Percentiles rank a stretch among this genome's conserved stretches.
phyloP scores from a whole-genome alignment of 2,329 filamentous ascomycete genomes.

The Neospermospora avenae region DNA sequence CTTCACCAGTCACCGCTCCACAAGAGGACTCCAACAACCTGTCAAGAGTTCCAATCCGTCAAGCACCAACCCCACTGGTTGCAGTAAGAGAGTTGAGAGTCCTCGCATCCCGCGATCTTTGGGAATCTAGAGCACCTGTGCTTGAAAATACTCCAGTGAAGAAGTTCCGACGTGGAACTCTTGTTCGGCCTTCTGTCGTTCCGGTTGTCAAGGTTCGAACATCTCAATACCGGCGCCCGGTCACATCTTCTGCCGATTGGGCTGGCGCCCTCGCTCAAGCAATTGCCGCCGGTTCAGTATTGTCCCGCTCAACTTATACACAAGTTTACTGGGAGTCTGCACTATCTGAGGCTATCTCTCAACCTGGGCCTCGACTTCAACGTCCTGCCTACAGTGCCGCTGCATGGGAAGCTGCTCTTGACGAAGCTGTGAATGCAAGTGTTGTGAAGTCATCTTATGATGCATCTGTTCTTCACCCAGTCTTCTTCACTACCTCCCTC shows the following conservation, averaged over 20 bases:
- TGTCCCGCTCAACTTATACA: constrained; percentile 7
- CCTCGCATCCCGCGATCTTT: constrained; percentile 27
- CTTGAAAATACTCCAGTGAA: constrained; percentile 17
- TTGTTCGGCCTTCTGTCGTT: neutral
- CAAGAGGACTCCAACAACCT: constrained; percentile 16
- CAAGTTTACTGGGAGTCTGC: constrained; percentile 24
- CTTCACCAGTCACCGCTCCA: constrained; percentile 13
- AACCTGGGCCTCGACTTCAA: constrained; percentile 14
- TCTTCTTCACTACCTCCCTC: constrained; percentile 24
- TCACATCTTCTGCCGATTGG: constrained; percentile 24
- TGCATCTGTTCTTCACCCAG: constrained; percentile 23
- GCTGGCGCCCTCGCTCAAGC: constrained; percentile 28
- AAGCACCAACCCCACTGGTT: constrained; percentile 14
- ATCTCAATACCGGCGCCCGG: constrained; percentile 18
- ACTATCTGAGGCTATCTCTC: constrained; percentile 18
- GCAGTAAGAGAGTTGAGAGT: constrained; percentile 29
- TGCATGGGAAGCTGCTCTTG: constrained; percentile 24
- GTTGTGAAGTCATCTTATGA: constrained; percentile 10
- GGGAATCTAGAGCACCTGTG: constrained; percentile 21
- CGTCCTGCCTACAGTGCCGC: constrained; percentile 12
- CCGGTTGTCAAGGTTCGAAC: constrained; percentile 15
- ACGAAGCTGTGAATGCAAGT: constrained; percentile 18
- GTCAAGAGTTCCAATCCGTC: constrained; percentile 22
- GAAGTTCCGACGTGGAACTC: constrained; percentile 11
- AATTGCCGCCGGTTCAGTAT: constrained; percentile 19